These are phyloP conservation scores for Diaporthe sp. DNA, from an alignment of 2,329 filamentous ascomycete genomes.

Conservation along the genomic window DNA sequence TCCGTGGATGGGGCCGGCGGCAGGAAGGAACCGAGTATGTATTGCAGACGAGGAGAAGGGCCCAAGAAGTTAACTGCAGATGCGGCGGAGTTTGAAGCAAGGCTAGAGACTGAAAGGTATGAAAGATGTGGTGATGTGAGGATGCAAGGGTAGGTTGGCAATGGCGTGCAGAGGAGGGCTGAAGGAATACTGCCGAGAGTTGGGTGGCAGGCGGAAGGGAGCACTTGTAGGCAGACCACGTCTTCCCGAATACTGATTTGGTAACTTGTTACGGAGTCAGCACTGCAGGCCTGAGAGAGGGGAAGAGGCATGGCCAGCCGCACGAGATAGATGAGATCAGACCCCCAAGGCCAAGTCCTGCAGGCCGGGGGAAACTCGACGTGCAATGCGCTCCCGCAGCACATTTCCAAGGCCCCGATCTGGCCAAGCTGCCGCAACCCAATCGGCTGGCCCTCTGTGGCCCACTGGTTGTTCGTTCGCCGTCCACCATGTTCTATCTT, in stretches of 20 bases:
- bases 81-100: neutral
- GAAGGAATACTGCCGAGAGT: neutral
- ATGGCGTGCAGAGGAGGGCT: neutral
- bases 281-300: no score
- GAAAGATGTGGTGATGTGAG: neutral
- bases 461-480: neutral
- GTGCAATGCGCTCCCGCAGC: neutral
- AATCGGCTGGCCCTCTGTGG: neutral
- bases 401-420: neutral
- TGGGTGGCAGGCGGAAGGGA: neutral
- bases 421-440: neutral
- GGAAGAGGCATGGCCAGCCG: no score
- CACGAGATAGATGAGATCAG: neutral
- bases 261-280: no score
- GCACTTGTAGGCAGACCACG: neutral
- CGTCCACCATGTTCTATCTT: slow-evolving; percentile 13
- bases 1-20: neutral
- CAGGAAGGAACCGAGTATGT: neutral
- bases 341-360: neutral
- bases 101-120: neutral
- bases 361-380: neutral
- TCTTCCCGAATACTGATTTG: neutral
- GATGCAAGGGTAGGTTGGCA: neutral
- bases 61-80: neutral
- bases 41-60: no score